Base-by-base conservation (phyloP, 495 filamentous ascomycete species). In the Aspergillus bridgeri region DNA sequence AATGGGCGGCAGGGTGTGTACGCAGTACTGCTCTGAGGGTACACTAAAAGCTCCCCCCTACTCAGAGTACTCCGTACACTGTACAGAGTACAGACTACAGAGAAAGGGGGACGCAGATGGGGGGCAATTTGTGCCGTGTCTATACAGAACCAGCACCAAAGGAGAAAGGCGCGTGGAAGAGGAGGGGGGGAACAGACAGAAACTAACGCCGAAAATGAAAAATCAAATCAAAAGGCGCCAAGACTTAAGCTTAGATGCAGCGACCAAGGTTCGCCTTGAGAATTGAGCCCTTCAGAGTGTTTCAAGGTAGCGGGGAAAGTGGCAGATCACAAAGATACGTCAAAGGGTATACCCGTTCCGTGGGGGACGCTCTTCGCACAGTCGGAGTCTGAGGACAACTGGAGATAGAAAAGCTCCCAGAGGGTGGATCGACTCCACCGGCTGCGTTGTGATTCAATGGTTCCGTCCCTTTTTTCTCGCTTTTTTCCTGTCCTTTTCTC, bases 241-340 rank as follows among this genome's bases (percentile, higher is more conserved):
- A 75, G 68, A 65, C 57, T 60, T 61, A 62, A 66, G 62, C 68
- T 70, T 60, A 67, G 63, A 62, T 70, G 58, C 69, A 69, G 64
- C 61, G 63, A 69, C 72, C 66, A 69, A 69, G 69, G 66, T 75
- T 74, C 66, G 66, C 65, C 65, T 60, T 69, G 64, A n/a, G n/a
- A n/a, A n/a, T n/a, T n/a, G n/a, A 56, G 49, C 54, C 60, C 53
- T 63, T 59, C 42, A 58, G 54, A 44, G 54, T 66, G 69, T 72
- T 73, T 73, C 72, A 75, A 69, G 63, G 67, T 65, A 68, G 72
- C 70, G 72, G 72, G 72, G 66, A 67, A n/a, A 65, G 63, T 60
- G 65, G 60, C 61, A 64, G 68, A 70, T 72, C 69, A 66, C 68
- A 70, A 61, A 64, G 62, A 65, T 68, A 70, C 65, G 66, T 73